Evolutionary conservation across 2,329 filamentous ascomycete genomes (phyloP).

Genomic region (Nemania serpens): DNA sequence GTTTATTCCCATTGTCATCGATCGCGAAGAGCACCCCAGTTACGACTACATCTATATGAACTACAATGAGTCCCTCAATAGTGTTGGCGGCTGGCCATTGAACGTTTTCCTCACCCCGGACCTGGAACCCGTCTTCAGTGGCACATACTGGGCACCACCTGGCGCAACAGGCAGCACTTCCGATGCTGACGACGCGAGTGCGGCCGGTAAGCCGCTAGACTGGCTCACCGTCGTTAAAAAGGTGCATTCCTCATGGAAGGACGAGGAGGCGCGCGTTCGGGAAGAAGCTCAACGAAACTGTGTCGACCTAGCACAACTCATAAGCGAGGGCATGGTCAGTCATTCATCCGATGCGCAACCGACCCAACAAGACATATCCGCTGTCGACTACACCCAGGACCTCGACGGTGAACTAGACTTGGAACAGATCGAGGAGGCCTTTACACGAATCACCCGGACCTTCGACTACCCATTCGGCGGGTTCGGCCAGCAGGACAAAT

Average conservation of each 20-base stretch:
- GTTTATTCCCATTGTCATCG: conserved; percentile 91
- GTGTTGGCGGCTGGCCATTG: conserved; percentile 88
- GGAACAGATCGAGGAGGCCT: conserved; percentile 89
- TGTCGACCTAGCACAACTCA: conserved; percentile 80
- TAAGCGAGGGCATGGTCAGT: conserved; percentile 70
- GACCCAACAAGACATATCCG: conserved; percentile 3
- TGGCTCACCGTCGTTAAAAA: conserved; percentile 85
- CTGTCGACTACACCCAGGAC: conserved; percentile 37
- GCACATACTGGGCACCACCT: conserved; percentile 92
- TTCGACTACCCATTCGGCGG: conserved; percentile 81
- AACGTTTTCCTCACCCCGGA: conserved; percentile 97
- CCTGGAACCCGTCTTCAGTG: conserved; percentile 91
- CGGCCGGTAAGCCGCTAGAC: conserved; percentile 67
- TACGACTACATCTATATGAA: conserved; percentile 98
- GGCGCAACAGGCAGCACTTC: conserved; percentile 54
- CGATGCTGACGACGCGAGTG: conserved; percentile 47
- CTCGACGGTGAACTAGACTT: conserved; percentile 77
- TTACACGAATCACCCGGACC: conserved; percentile 76
- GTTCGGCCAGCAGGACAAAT: conserved; percentile 83
- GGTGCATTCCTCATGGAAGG: conserved; percentile 74
- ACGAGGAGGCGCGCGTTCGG: conserved; percentile 81
- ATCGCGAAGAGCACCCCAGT: conserved; percentile 91
- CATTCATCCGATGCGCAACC: conserved; percentile 31
- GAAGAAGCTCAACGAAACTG: conserved; percentile 84
- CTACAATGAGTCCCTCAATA: conserved; percentile 92